Conservation (phyloP, 2,329 filamentous ascomycete genomes). For the Gnomoniopsis smithogilvyi region DNA sequence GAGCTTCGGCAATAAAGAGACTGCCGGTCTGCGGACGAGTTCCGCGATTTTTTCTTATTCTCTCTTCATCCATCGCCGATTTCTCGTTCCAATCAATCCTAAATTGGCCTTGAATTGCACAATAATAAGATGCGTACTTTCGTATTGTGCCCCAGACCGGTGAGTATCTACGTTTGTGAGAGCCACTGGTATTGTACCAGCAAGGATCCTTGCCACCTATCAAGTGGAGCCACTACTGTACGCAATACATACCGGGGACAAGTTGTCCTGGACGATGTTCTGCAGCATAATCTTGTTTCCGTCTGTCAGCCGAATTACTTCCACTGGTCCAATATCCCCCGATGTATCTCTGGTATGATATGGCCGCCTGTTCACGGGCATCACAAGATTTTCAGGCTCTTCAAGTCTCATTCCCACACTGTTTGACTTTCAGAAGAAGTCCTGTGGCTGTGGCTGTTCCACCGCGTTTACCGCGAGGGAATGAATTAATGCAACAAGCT, state of each 20-base stretch:
- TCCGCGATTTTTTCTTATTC: neutral
- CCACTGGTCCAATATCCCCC: neutral
- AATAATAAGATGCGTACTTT: neutral
- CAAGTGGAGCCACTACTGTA: neutral
- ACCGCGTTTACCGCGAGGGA: neutral
- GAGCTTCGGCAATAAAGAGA: neutral
- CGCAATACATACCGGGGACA: neutral
- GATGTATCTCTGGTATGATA: neutral
- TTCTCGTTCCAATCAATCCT: no score
- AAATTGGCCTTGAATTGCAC: no score
- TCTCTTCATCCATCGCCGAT: no score
- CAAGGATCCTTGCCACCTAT: slow-evolving; percentile 17
- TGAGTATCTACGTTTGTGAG: slow-evolving; percentile 3
- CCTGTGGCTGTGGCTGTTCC: neutral
- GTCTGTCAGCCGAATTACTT: neutral
- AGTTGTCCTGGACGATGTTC: neutral
- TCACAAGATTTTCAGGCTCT: neutral
- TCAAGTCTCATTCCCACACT: neutral
- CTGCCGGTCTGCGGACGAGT: neutral
- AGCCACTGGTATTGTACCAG: slow-evolving; percentile 24
- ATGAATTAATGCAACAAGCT: neutral
- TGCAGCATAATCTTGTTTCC: slow-evolving; percentile 2
- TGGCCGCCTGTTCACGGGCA: neutral
- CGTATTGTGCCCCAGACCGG: neutral
- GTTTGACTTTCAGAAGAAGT: neutral